A percentile compares a stretch with the other conserved stretches of the same genome.
Evolutionary conservation across 805 yeast genomes (phyloP).

Genomic region (Komagataella mondaviorum): DNA sequence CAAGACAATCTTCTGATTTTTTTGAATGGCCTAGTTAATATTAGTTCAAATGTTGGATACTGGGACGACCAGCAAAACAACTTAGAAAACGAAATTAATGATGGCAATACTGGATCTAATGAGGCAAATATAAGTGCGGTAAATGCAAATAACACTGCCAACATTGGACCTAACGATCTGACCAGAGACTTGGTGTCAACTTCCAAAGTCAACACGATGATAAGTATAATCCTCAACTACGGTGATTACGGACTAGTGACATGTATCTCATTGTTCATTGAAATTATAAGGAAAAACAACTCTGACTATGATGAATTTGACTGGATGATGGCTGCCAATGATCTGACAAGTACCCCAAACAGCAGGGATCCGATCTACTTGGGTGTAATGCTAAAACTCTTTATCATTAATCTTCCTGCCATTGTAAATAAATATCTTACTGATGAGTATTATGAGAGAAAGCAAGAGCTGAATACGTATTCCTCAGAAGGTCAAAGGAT

Average conservation of each 20-base stretch:
- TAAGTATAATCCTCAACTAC: conserved; percentile 61
- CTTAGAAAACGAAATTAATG: not conserved
- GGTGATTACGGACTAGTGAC: conserved; percentile 78
- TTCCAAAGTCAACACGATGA: conserved; percentile 47
- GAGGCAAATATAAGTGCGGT: not conserved
- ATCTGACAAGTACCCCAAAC: conserved; percentile 31
- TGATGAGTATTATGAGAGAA: conserved; percentile 10
- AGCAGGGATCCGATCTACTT: conserved; percentile 86
- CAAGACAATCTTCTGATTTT: conserved; percentile 48
- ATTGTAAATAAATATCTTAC: conserved; percentile 18
- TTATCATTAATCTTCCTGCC: conserved; percentile 32
- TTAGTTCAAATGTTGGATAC: conserved; percentile 22
- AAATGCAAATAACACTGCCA: conserved; percentile 42
- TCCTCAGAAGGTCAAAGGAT: not conserved
- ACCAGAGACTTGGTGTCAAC: conserved; percentile 81
- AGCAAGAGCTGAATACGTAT: not conserved
- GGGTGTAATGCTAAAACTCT: conserved; percentile 69
- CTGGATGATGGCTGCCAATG: conserved; percentile 15
- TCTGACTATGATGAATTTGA: conserved; percentile 72
- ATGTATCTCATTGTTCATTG: conserved; percentile 89
- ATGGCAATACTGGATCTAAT: conserved; percentile 3
- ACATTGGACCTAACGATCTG: conserved; percentile 90
- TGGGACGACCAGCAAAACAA: conserved; percentile 12
- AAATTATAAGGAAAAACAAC: conserved; percentile 85
- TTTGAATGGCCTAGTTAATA: conserved; percentile 72